These are phyloP conservation scores for Phytopythium delawarense DNA, from an alignment of 352 stramenopile species.

Conservation along the genomic window DNA sequence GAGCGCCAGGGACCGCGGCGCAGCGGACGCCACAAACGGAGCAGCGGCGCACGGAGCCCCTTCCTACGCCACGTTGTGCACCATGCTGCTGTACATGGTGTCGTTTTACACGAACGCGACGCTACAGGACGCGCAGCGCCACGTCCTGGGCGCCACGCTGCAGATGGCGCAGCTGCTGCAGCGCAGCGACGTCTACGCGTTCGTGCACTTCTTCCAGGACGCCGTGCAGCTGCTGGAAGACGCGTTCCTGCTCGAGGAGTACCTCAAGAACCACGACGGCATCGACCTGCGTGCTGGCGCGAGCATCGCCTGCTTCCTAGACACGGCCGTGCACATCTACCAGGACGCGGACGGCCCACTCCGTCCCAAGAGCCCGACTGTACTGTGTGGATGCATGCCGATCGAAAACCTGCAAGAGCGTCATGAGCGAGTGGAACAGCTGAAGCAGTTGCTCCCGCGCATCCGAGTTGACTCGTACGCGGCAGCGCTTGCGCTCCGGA, in stretches of 20 bases:
- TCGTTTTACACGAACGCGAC: conserved; percentile 54
- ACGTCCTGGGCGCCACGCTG: conserved; percentile 41
- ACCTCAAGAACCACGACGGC: conserved; percentile 24
- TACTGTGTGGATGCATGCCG: conserved; percentile 46
- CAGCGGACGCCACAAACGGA: not conserved
- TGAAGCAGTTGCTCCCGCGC: conserved; percentile 45
- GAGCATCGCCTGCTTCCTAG: conserved; percentile 42
- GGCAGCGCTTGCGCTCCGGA: conserved; percentile 28
- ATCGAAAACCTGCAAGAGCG: conserved; percentile 22
- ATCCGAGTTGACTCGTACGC: conserved; percentile 40
- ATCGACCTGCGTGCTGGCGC: conserved; percentile 17
- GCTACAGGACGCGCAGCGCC: conserved; percentile 31
- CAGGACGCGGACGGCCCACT: conserved; percentile 52
- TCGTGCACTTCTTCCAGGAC: conserved; percentile 64
- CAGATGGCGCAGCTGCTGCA: conserved; percentile 56
- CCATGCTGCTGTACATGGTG: conserved; percentile 73
- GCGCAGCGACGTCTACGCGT: conserved; percentile 45
- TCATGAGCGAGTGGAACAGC: conserved; percentile 30
- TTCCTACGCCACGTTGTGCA: conserved; percentile 46
- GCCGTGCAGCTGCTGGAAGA: conserved; percentile 51
- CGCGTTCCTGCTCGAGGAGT: conserved; percentile 50
- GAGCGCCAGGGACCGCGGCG: conserved; percentile 3
- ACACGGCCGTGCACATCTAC: conserved; percentile 62
- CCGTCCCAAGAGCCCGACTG: conserved; percentile 22
- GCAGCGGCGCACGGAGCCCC: conserved; percentile 18